A percentile compares a stretch with the other conserved stretches of the same genome.
phyloP scores from a whole-genome alignment of 176 grass and related monocot genomes.

The Rhynchospora breviuscula region DNA sequence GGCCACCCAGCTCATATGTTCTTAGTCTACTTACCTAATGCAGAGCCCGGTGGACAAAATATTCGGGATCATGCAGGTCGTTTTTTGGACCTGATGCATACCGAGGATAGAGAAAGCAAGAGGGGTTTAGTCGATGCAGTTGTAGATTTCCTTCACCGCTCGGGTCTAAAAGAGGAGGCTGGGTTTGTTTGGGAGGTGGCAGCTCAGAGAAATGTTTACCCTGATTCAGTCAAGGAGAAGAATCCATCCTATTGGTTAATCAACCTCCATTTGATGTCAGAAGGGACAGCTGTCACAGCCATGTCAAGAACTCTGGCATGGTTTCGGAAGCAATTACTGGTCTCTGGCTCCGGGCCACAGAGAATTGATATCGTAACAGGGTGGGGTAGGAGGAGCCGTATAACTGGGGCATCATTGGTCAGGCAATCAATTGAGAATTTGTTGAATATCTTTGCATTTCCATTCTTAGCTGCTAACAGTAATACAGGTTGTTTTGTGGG shows the following conservation, averaged over 20 bases:
- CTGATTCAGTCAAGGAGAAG: constrained; percentile 78
- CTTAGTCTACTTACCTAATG: constrained; percentile 68
- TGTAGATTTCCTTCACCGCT: constrained; percentile 86
- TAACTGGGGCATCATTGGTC: constrained; percentile 75
- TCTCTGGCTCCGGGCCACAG: constrained; percentile 37
- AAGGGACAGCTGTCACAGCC: constrained; percentile 78
- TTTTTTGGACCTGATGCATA: constrained; percentile 94
- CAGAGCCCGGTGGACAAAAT: constrained; percentile 74
- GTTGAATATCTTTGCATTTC: constrained; percentile 62
- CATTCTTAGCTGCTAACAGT: constrained; percentile 50
- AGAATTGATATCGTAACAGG: constrained; percentile 91
- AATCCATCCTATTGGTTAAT: constrained; percentile 71
- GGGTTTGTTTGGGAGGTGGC: constrained; percentile 93
- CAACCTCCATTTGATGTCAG: constrained; percentile 92
- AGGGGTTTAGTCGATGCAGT: constrained; percentile 84
- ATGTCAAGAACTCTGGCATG: constrained; percentile 80
- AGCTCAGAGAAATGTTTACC: constrained; percentile 84
- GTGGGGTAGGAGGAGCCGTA: constrained; percentile 87
- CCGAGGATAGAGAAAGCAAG: constrained; percentile 90
- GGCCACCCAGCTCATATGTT: constrained; percentile 88
- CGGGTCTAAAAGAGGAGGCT: constrained; percentile 88
- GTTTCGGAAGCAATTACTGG: constrained; percentile 71
- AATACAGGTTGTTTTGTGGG: constrained; percentile 89
- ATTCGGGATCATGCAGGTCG: constrained; percentile 51
- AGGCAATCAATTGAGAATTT: constrained; percentile 74